Base-by-base conservation (phyloP, 176 grass and related monocot species). In the Dactylis glomerata region DNA sequence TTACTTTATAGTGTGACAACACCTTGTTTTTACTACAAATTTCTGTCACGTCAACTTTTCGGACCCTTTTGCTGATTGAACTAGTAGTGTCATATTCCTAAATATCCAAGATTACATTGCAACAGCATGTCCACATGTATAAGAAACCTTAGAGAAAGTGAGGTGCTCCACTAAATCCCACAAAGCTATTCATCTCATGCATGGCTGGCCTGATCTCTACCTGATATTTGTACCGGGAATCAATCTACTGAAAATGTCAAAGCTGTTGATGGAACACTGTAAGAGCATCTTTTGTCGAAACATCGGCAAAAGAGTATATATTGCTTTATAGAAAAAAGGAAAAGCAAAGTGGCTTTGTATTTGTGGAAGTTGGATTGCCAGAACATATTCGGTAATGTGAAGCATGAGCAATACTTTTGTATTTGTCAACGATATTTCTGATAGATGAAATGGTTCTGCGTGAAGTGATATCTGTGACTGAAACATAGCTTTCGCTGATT, bases 61-160 rank as follows among this genome's bases (percentile, higher is more conserved):
- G 68, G 37, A 41, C 66, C 73, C 84, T 90, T 89, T 83, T 87
- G 81, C 73, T 91, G 89, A 91, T 91, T 91, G 89, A 80, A 82
- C 40, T 68, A 68, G 68, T 75, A 80, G 79, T 66, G 81, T 81
- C 89, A 84, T 79, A 81, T 61, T 90, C 58, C 80, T 87, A 80
- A 90, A 90, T 80, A 90, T 87, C 81, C 84, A 87, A 78, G 89
- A 87, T 90, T 61, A 69, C 80, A 90, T 79, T 2, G 40, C 65
- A 74, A 70, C 56, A 68, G 56, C 75, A 38, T 50, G 80, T 74
- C 88, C 84, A 90, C 80, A 87, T 90, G 84, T 64, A 32, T 67
- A 66, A 75, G 75, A 80, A 80, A 76, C 72, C 80, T 40, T 59
- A 87, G 49, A 67, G 31, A 64, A 91, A 84, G 81, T 58, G 38